Evolutionary conservation across 2,329 filamentous ascomycete genomes (phyloP).

Genomic region (Didymella exigua): DNA sequence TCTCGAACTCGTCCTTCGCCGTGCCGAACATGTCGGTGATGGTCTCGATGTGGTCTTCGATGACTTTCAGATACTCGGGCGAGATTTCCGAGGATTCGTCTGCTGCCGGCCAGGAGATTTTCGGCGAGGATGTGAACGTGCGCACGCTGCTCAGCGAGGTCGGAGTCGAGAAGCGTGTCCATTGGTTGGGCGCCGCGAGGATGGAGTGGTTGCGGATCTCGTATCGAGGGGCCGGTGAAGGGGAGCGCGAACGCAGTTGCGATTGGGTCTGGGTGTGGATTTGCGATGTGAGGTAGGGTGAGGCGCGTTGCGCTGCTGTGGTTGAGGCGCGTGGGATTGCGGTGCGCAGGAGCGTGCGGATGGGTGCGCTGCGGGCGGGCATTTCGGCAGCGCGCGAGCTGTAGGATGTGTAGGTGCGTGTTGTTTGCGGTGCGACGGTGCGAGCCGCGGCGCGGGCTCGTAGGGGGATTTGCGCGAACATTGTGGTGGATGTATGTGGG

Average conservation of each 20-base stretch:
- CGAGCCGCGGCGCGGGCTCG: slow-evolving; percentile 6
- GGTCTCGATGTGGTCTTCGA: slow-evolving; percentile 42
- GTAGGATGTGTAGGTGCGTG: slow-evolving; percentile 26
- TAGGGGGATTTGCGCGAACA: slow-evolving; percentile 13
- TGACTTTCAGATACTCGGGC: slow-evolving; percentile 27
- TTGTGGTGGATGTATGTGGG: slow-evolving; percentile 1
- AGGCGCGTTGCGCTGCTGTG: slow-evolving; percentile 30
- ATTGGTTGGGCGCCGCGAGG: slow-evolving; percentile 32
- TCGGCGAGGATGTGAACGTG: slow-evolving; percentile 33
- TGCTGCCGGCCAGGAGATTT: slow-evolving; percentile 13
- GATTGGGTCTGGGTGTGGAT: slow-evolving; percentile 18
- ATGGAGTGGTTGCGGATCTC: slow-evolving; percentile 32
- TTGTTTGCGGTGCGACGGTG: slow-evolving; percentile 11
- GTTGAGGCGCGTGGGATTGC: slow-evolving; percentile 33
- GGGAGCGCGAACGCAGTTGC: slow-evolving; percentile 29
- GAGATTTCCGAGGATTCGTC: slow-evolving; percentile 18
- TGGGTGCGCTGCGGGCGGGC: slow-evolving; percentile 29
- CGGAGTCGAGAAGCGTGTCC: slow-evolving; percentile 43
- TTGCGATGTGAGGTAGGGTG: slow-evolving; percentile 28
- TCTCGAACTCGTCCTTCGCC: slow-evolving; percentile 55
- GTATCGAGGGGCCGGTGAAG: slow-evolving; percentile 35
- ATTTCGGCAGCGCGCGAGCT: slow-evolving; percentile 29
- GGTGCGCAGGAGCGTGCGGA: slow-evolving; percentile 39
- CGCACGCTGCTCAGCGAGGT: slow-evolving; percentile 40
- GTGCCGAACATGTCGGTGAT: slow-evolving; percentile 48